Evolutionary conservation across 257 asterid species (phyloP).

Genomic region (Capsicum rhomboideum): DNA sequence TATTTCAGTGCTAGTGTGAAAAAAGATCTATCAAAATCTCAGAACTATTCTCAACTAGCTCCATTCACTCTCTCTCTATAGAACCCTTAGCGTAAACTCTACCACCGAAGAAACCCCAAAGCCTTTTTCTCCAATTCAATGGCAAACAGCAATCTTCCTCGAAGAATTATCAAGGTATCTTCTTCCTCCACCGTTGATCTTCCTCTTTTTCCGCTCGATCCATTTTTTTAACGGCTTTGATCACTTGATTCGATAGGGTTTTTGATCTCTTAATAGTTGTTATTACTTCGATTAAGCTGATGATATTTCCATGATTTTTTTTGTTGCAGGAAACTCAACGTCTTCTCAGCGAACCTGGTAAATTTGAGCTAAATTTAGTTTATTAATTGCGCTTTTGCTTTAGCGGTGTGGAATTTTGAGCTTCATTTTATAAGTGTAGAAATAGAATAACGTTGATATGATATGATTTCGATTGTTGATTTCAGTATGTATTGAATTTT

Average conservation of each 20-base stretch:
- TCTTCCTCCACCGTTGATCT: conserved; percentile 29
- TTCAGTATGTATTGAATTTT: not conserved
- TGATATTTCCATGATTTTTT: not conserved
- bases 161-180: conserved; percentile 66
- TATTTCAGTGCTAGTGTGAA: not conserved
- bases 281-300: conserved; percentile 6
- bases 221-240: conserved; percentile 7
- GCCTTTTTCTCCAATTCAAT: conserved; percentile 25
- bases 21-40: not conserved
- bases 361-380: not conserved
- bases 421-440: not conserved
- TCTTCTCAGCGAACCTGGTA: conserved; percentile 98
- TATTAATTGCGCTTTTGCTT: not conserved
- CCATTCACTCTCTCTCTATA: not conserved
- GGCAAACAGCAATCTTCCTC: conserved; percentile 58
- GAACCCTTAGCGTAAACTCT: conserved; percentile 23
- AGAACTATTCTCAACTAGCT: not conserved
- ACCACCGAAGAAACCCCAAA: not conserved
- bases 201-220: conserved; percentile 35
- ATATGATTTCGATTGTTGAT: not conserved
- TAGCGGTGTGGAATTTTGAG: not conserved
- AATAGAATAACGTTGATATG: too few relatives aligned
- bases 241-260: conserved; percentile 18
- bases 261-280: not conserved
- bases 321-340: conserved; percentile 89